Evolutionary conservation across 2,329 filamentous ascomycete genomes (phyloP).

Genomic region (Neofusicoccum cordaticola): DNA sequence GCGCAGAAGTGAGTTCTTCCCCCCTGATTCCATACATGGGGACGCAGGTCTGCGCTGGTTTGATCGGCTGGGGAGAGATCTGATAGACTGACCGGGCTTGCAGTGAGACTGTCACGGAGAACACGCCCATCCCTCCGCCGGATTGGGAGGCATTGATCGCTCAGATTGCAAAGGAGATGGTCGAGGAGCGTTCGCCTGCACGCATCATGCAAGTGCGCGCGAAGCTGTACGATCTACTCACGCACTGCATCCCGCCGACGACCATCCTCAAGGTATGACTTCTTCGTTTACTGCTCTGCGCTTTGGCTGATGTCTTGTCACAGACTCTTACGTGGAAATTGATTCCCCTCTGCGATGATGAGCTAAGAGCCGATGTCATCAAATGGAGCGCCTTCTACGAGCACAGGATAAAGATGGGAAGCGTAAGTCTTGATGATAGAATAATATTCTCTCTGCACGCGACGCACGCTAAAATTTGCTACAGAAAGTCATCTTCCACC

Average conservation of each 20-base stretch:
- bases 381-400: slow-evolving; percentile 98
- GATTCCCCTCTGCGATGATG: slow-evolving; percentile 81
- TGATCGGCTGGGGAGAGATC: too few species aligned
- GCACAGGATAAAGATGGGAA: slow-evolving; percentile 86
- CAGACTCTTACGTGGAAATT: slow-evolving; percentile 88
- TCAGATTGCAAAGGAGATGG: slow-evolving; percentile 88
- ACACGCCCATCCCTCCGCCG: slow-evolving; percentile 85
- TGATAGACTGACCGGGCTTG: neutral
- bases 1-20: slow-evolving; percentile 76
- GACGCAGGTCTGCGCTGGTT: too few species aligned
- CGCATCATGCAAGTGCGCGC: slow-evolving; percentile 83
- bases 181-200: slow-evolving; percentile 87
- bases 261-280: slow-evolving; percentile 73
- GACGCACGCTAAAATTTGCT: slow-evolving; percentile 25
- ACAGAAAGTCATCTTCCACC: slow-evolving; percentile 89
- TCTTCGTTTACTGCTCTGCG: neutral
- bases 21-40: too few species aligned
- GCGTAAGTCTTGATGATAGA: slow-evolving; percentile 37
- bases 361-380: slow-evolving; percentile 85
- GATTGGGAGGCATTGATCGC: slow-evolving; percentile 94
- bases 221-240: slow-evolving; percentile 94
- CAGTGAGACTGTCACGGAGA: slow-evolving; percentile 86
- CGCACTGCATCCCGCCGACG: slow-evolving; percentile 94
- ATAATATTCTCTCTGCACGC: neutral
- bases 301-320: neutral